phyloP scores from a whole-genome alignment of 805 yeast species.

The Scheffersomyces ergatensis region DNA sequence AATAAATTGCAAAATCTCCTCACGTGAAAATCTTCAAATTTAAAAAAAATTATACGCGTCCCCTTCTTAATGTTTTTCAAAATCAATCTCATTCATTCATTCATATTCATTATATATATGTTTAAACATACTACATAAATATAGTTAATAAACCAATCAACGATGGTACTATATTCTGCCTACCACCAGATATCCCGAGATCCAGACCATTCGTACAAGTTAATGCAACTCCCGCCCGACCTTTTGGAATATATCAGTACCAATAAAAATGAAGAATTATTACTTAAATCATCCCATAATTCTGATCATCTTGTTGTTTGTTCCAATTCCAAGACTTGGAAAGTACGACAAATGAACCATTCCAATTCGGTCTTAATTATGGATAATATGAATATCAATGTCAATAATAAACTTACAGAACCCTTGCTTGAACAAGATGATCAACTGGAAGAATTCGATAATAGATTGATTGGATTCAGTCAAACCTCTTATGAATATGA shows the following conservation, averaged over 20 bases:
- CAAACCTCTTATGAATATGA: conserved; percentile 35
- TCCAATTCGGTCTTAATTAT: conserved; percentile 75
- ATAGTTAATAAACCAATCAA: too few species aligned
- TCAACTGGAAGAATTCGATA: conserved; percentile 3
- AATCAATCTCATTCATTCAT: too few species aligned
- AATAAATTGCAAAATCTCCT: background rate
- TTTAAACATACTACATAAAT: too few species aligned
- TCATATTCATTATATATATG: too few species aligned
- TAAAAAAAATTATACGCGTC: too few species aligned
- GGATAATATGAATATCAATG: conserved; percentile 17
- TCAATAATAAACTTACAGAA: conserved; percentile 1
- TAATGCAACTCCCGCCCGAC: conserved; percentile 54
- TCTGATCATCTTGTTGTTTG: conserved; percentile 56
- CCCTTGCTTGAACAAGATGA: background rate
- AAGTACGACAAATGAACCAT: conserved; percentile 76
- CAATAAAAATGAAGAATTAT: conserved; percentile 24
- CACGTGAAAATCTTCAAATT: background rate
- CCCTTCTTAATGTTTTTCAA: too few species aligned
- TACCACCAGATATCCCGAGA: conserved; percentile 12
- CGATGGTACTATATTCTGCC: conserved; percentile 5
- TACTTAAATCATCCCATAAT: conserved; percentile 29
- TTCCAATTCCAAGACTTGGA: conserved; percentile 57
- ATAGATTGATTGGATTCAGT: conserved; percentile 24
- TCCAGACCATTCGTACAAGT: conserved; percentile 33
- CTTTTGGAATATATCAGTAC: conserved; percentile 35